A percentile compares a stretch with the other conserved stretches of the same genome.
Evolutionary conservation across 2,329 filamentous ascomycete species (phyloP).

Genomic region (Botryosphaeria dothidea): DNA sequence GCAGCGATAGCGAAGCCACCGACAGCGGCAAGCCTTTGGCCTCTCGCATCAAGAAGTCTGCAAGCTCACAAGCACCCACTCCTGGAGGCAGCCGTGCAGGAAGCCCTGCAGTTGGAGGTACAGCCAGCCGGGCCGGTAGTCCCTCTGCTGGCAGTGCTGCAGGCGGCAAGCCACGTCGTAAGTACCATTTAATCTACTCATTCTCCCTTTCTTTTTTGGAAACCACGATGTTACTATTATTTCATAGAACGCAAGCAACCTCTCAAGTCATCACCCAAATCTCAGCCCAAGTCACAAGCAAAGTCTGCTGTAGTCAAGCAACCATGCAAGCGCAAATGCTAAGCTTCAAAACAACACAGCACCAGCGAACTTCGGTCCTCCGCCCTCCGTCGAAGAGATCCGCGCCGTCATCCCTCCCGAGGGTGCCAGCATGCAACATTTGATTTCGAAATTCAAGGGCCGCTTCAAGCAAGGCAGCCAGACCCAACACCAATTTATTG

Average conservation of each 20-base stretch:
- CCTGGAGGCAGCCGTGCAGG: slow-evolving; percentile 60
- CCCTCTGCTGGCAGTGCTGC: slow-evolving; percentile 24
- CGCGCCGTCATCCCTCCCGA: slow-evolving; percentile 44
- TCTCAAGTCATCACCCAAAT: too few relatives aligned
- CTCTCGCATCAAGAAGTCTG: slow-evolving; percentile 60
- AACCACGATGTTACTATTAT: neutral
- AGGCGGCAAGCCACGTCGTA: slow-evolving; percentile 19
- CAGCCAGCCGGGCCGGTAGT: slow-evolving; percentile 33
- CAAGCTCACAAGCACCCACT: slow-evolving; percentile 39
- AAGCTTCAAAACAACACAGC: neutral
- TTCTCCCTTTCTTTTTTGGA: neutral
- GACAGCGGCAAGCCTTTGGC: slow-evolving; percentile 39
- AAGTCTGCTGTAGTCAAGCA: too few relatives aligned
- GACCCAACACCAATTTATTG: slow-evolving; percentile 11
- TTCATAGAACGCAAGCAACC: neutral
- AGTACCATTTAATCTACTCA: too few relatives aligned
- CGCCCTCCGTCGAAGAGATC: slow-evolving; percentile 48
- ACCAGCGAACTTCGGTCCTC: slow-evolving; percentile 21
- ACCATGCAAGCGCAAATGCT: neutral
- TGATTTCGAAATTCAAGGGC: slow-evolving; percentile 45
- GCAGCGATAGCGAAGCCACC: slow-evolving; percentile 2
- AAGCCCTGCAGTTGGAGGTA: slow-evolving; percentile 39
- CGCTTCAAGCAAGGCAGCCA: slow-evolving; percentile 28
- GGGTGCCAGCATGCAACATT: slow-evolving; percentile 44
- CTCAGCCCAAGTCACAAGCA: too few relatives aligned